Conservation (phyloP, 176 grass and related monocot genomes). For the Oryza meyeriana region DNA sequence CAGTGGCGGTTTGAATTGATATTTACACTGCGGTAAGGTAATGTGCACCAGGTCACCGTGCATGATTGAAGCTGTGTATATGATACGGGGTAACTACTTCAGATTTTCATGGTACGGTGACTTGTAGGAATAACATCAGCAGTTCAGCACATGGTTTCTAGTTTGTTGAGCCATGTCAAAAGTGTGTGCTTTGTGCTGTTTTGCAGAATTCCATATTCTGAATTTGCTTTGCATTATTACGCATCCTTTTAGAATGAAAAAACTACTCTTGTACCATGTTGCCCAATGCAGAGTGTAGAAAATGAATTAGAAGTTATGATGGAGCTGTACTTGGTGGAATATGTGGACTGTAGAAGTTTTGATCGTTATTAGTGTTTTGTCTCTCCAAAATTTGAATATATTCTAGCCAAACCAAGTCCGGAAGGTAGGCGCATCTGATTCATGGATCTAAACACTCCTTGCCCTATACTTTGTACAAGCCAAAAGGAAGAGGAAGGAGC, state of each 20-base stretch:
- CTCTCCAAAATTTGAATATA: neutral
- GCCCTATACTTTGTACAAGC: neutral
- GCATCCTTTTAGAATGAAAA: neutral
- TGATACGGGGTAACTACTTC: neutral
- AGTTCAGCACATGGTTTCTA: neutral
- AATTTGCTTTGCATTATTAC: no score
- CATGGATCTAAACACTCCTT: neutral
- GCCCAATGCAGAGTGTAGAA: no score
- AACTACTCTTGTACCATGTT: no score
- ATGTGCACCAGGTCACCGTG: neutral
- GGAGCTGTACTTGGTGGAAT: no score
- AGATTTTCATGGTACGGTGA: neutral
- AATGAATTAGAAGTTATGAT: no score
- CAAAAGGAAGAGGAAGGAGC: conserved; percentile 19
- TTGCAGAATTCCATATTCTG: neutral
- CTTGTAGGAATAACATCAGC: neutral
- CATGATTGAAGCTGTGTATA: neutral
- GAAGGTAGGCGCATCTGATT: neutral
- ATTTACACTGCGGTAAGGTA: neutral
- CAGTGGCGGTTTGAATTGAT: neutral
- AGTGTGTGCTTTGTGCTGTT: neutral
- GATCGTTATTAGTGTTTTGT: neutral
- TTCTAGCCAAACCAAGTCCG: neutral
- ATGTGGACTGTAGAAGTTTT: neutral
- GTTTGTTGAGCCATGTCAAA: neutral